Evolutionary conservation across 2,329 filamentous ascomycete species (phyloP).

Genomic region (Arachnomyces sp.): DNA sequence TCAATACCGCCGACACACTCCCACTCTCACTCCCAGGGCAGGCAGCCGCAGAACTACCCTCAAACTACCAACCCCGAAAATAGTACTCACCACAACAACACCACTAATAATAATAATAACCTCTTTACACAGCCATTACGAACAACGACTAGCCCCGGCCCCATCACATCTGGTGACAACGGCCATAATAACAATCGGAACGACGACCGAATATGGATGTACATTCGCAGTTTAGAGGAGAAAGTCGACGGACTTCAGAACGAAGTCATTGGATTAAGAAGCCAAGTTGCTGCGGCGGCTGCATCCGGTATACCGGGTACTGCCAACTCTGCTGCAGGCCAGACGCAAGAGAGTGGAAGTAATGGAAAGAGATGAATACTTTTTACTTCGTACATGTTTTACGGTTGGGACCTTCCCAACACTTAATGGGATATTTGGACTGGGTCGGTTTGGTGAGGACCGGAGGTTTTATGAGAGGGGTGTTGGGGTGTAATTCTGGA

Average conservation of each 20-base stretch:
- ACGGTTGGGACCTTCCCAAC: slow-evolving; percentile 3
- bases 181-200: slow-evolving; percentile 1
- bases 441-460: no score
- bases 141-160: not conserved
- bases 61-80: slow-evolving; percentile 1
- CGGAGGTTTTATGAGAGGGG: not conserved
- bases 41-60: slow-evolving; percentile 4
- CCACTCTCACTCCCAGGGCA: slow-evolving; percentile 2
- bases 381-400: slow-evolving; percentile 3
- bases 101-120: slow-evolving; percentile 8
- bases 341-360: not conserved
- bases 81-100: slow-evolving; percentile 3
- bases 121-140: not conserved
- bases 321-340: not conserved
- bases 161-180: slow-evolving; percentile 3
- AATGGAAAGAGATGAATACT: slow-evolving; percentile 7
- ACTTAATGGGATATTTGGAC: not conserved
- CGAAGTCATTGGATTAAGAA: slow-evolving; percentile 22
- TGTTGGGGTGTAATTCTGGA: slow-evolving; percentile 4
- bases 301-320: no score
- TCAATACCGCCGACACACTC: slow-evolving; percentile 10
- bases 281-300: slow-evolving; percentile 15
- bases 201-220: slow-evolving; percentile 16
- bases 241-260: slow-evolving; percentile 25
- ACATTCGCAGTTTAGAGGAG: slow-evolving; percentile 25